phyloP scores from a whole-genome alignment of 2,329 filamentous ascomycete genomes.

The Bimuria novae-zelandiae region DNA sequence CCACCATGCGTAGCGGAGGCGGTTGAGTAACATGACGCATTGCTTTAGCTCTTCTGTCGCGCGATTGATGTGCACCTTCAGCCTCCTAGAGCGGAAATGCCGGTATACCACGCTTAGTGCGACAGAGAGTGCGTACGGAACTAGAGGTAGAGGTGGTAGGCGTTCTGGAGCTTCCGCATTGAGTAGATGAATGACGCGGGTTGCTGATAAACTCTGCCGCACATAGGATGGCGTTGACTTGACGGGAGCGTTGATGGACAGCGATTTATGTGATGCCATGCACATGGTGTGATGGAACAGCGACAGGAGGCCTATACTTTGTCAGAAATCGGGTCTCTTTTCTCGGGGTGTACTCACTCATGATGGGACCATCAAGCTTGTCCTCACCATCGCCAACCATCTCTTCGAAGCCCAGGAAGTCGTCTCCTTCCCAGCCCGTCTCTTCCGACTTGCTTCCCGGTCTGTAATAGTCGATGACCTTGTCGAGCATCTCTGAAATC shows the following conservation, averaged over 20 bases:
- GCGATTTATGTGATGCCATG: slow-evolving; percentile 60
- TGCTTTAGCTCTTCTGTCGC: slow-evolving; percentile 52
- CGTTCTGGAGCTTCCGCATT: slow-evolving; percentile 51
- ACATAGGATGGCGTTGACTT: slow-evolving; percentile 57
- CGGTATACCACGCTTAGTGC: slow-evolving; percentile 62
- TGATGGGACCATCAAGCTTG: slow-evolving; percentile 42
- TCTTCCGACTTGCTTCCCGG: slow-evolving; percentile 47
- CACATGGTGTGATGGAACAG: slow-evolving; percentile 62
- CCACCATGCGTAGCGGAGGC: slow-evolving; percentile 51
- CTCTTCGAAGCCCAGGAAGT: slow-evolving; percentile 52
- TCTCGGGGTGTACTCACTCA: slow-evolving; percentile 33
- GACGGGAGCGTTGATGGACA: slow-evolving; percentile 50
- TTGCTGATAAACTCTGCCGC: slow-evolving; percentile 60
- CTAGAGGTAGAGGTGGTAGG: slow-evolving; percentile 58
- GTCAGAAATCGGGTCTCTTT: slow-evolving; percentile 12
- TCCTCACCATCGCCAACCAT: slow-evolving; percentile 48
- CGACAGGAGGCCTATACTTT: slow-evolving; percentile 53
- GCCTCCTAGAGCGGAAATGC: slow-evolving; percentile 57
- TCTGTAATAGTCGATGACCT: slow-evolving; percentile 54
- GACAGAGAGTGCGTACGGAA: slow-evolving; percentile 61
- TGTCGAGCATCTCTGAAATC: slow-evolving; percentile 52
- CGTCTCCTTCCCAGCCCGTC: slow-evolving; percentile 53
- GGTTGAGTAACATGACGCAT: slow-evolving; percentile 51
- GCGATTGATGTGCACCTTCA: slow-evolving; percentile 53
- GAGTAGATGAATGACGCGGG: slow-evolving; percentile 59